Evolutionary conservation across 805 yeast species (phyloP).

Genomic region (Candida methanosorbosa): DNA sequence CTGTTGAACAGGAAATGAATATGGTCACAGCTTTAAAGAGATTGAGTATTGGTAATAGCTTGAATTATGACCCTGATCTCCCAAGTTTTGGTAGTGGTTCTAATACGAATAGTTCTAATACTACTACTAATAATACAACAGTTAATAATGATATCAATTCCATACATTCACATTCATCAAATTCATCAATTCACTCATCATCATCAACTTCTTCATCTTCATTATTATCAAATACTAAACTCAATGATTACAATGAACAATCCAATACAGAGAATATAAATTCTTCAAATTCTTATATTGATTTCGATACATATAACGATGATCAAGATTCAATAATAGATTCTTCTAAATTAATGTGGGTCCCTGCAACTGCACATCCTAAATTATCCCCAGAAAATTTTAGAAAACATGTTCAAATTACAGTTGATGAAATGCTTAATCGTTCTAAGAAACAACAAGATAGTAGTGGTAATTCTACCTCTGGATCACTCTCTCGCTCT

Average conservation of each 20-base stretch:
- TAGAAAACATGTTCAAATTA: slow-evolving; percentile 52
- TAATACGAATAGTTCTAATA: neutral
- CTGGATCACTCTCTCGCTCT: neutral
- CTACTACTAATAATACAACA: neutral
- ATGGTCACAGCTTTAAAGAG: slow-evolving; percentile 69
- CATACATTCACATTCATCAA: too few relatives aligned
- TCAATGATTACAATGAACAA: slow-evolving; percentile 4
- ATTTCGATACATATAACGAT: too few relatives aligned
- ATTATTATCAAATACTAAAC: too few relatives aligned
- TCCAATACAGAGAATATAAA: neutral
- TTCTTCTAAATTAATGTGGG: slow-evolving; percentile 69
- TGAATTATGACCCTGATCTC: slow-evolving; percentile 63
- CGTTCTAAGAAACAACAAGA: slow-evolving; percentile 1
- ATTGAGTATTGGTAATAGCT: slow-evolving; percentile 56
- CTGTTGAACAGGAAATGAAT: slow-evolving; percentile 66
- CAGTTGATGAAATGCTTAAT: slow-evolving; percentile 38
- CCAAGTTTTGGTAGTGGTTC: slow-evolving; percentile 23
- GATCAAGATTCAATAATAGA: too few relatives aligned
- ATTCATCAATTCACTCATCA: too few relatives aligned
- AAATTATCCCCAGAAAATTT: slow-evolving; percentile 89
- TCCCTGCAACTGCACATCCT: slow-evolving; percentile 92
- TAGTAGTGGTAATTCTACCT: too few relatives aligned
- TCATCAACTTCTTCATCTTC: too few relatives aligned
- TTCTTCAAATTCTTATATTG: too few relatives aligned
- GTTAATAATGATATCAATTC: neutral